phyloP scores from a whole-genome alignment of 768 basidiomycete genomes.

The Strobilomyces confusus region DNA sequence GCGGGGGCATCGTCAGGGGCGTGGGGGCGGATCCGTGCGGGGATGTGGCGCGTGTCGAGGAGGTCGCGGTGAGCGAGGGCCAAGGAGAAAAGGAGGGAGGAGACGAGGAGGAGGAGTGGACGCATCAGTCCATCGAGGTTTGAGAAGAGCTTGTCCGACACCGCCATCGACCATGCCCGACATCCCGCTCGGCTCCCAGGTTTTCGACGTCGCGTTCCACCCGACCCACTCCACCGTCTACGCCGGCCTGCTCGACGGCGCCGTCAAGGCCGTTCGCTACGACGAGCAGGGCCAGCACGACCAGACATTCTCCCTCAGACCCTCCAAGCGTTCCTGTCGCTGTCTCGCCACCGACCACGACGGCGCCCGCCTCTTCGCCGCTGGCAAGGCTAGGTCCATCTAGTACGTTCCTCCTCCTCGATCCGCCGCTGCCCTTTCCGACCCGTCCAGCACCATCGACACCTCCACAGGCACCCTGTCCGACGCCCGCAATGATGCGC shows the following conservation, averaged over 20 bases:
- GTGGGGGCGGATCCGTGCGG: constrained; percentile 18
- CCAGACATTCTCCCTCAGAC: constrained; percentile 56
- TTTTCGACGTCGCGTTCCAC: constrained; percentile 90
- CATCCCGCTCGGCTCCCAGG: constrained; percentile 69
- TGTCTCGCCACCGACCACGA: constrained; percentile 63
- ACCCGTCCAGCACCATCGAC: constrained; percentile 56
- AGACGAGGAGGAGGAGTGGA: constrained; percentile 19
- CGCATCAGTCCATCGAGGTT: constrained; percentile 39
- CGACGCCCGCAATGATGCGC: constrained; percentile 48
- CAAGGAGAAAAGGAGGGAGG: constrained; percentile 25
- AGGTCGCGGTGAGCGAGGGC: constrained; percentile 28
- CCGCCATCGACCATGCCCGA: constrained; percentile 42
- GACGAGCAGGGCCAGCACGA: constrained; percentile 63
- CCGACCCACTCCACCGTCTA: constrained; percentile 70
- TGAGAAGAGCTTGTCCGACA: background rate
- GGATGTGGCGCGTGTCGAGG: constrained; percentile 19
- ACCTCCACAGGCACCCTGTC: constrained; percentile 50
- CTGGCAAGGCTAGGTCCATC: constrained; percentile 76
- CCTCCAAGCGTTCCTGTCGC: constrained; percentile 82
- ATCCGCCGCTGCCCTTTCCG: constrained; percentile 7
- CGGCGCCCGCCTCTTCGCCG: constrained; percentile 69
- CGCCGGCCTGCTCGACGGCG: constrained; percentile 74
- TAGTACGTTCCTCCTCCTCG: constrained; percentile 49
- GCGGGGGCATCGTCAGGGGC: no score
- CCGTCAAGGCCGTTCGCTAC: constrained; percentile 79